phyloP scores from a whole-genome alignment of 2,329 filamentous ascomycete genomes.

The Epicoccum nigrum region DNA sequence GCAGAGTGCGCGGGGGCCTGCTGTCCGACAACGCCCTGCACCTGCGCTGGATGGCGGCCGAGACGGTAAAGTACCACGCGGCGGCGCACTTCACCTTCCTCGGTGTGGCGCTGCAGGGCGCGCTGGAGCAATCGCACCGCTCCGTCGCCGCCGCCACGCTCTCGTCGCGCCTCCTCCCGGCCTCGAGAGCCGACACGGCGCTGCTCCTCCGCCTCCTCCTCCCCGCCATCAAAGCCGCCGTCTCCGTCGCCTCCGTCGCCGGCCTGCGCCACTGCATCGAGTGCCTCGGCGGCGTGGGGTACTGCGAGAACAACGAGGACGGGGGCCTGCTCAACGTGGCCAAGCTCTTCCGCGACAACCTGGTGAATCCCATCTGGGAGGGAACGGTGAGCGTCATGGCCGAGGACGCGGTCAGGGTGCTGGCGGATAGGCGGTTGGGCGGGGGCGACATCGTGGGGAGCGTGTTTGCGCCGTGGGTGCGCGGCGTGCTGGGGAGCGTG shows the following conservation, averaged over 20 bases:
- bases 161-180: conserved; percentile 29
- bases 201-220: conserved; percentile 32
- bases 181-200: conserved; percentile 19
- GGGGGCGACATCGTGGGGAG: conserved; percentile 29
- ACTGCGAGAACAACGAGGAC: conserved; percentile 66
- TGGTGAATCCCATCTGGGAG: conserved; percentile 72
- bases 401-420: conserved; percentile 56
- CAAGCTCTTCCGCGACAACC: conserved; percentile 68
- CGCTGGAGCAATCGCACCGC: conserved; percentile 55
- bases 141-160: conserved; percentile 30
- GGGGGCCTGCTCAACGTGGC: conserved; percentile 66
- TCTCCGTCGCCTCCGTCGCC: conserved; percentile 50
- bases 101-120: conserved; percentile 60
- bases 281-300: conserved; percentile 69
- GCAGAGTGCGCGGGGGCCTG: conserved; percentile 56
- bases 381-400: conserved; percentile 75
- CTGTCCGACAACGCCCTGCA: conserved; percentile 63
- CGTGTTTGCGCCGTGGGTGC: conserved; percentile 29
- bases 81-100: conserved; percentile 64
- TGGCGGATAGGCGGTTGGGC: conserved; percentile 44
- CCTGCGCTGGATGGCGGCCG: conserved; percentile 62
- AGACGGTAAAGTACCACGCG: conserved; percentile 62
- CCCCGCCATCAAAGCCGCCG: conserved; percentile 34
- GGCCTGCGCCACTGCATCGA: conserved; percentile 64
- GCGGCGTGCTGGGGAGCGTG: conserved; percentile 7